phyloP scores from a whole-genome alignment of 371 early-diverging fungal species.

The Mortierella sp. region DNA sequence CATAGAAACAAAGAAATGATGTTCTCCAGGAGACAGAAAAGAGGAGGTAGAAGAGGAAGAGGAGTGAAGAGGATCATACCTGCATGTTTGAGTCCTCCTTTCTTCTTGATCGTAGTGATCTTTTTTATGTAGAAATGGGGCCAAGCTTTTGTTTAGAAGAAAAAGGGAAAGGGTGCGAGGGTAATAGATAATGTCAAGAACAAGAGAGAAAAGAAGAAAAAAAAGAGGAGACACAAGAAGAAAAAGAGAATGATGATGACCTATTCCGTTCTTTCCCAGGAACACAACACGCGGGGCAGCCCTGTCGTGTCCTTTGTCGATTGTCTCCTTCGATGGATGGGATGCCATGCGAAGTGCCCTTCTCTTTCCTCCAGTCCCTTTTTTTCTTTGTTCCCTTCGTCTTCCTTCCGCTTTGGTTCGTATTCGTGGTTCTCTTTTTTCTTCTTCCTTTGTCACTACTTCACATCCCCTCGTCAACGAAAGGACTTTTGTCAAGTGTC shows the following conservation, averaged over 20 bases:
- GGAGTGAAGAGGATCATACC: conserved; percentile 9
- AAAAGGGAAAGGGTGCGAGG: neutral
- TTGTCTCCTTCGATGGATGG: neutral
- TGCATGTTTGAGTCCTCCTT: conserved; percentile 12
- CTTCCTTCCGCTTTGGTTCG: no score
- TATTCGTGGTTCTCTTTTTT: neutral
- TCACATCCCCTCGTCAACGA: neutral
- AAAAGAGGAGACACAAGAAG: neutral
- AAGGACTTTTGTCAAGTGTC: neutral
- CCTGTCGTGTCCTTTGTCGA: neutral
- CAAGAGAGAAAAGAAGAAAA: neutral
- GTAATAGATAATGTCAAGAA: neutral
- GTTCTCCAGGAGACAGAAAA: neutral
- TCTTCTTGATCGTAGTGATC: neutral
- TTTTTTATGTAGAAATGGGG: neutral
- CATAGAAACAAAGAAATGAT: neutral
- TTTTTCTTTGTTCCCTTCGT: conserved; percentile 11
- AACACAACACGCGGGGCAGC: conserved; percentile 14
- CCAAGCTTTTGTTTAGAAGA: neutral
- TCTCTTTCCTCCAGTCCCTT: conserved; percentile 21
- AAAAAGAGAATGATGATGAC: neutral
- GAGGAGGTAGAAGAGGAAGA: neutral
- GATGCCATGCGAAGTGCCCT: conserved; percentile 16
- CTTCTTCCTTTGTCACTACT: neutral
- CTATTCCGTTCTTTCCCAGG: conserved; percentile 52